Conservation (phyloP, 495 filamentous ascomycete genomes). For the Usnea hakonensis region DNA sequence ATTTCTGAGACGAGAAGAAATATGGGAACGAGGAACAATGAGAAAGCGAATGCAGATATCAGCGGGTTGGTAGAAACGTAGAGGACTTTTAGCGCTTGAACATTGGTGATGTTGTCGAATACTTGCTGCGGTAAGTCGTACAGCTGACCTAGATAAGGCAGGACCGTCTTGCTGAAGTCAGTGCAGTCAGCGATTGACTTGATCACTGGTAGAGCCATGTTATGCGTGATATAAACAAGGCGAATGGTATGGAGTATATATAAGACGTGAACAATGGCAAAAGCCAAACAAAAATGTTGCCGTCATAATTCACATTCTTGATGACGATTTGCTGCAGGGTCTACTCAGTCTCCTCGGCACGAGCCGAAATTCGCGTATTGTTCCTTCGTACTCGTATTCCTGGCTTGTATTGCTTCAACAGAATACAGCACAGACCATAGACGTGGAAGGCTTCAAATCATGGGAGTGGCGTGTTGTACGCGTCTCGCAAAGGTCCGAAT, state of each 20-base stretch:
- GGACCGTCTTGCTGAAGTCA: constrained; percentile 62
- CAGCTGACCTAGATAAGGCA: constrained; percentile 71
- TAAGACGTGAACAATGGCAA: background rate
- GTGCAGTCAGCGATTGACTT: constrained; percentile 62
- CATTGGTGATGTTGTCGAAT: constrained; percentile 46
- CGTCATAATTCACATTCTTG: background rate
- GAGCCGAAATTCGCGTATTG: constrained; percentile 9
- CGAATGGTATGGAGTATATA: background rate
- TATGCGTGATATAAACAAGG: background rate
- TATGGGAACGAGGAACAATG: constrained; percentile 55
- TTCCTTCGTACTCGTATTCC: background rate
- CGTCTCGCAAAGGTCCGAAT: background rate
- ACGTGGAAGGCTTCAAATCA: background rate
- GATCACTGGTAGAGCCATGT: constrained; percentile 58
- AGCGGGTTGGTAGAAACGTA: constrained; percentile 87
- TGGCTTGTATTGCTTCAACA: background rate
- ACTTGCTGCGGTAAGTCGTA: constrained; percentile 59
- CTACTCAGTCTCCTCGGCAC: background rate
- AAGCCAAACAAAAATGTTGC: background rate
- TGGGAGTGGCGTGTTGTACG: background rate
- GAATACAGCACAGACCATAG: background rate
- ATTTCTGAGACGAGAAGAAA: constrained; percentile 71
- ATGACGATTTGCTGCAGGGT: constrained; percentile 9
- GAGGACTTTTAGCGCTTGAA: constrained; percentile 50
- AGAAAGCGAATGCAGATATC: constrained; percentile 64